Percentiles rank a stretch among this genome's conserved stretches.
phyloP scores from a whole-genome alignment of 495 filamentous ascomycete genomes.

The Neurospora sp. region DNA sequence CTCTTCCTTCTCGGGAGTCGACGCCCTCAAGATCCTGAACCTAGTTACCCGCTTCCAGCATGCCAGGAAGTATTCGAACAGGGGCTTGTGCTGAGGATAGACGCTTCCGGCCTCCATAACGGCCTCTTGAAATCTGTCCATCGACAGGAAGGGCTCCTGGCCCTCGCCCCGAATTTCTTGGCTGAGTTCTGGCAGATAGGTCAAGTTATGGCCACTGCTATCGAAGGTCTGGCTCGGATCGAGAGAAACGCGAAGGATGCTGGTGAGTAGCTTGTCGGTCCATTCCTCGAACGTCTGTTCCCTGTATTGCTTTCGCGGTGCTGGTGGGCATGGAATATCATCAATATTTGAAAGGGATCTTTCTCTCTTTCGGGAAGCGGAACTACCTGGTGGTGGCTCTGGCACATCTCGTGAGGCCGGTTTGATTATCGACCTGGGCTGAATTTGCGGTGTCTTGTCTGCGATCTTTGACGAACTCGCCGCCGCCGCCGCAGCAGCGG shows the following conservation, averaged over 20 bases:
- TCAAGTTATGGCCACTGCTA: conserved; percentile 48
- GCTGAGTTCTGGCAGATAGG: conserved; percentile 47
- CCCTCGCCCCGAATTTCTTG: conserved; percentile 57
- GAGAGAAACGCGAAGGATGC: conserved; percentile 65
- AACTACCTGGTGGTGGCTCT: conserved; percentile 17
- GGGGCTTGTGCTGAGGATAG: conserved; percentile 35
- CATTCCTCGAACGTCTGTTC: conserved; percentile 49
- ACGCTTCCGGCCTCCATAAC: conserved; percentile 48
- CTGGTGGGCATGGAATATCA: conserved; percentile 13
- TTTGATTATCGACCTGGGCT: not conserved
- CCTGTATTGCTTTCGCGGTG: conserved; percentile 17
- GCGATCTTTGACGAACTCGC: conserved; percentile 3
- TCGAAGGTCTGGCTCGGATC: conserved; percentile 49
- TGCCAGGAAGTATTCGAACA: conserved; percentile 69
- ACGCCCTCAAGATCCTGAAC: conserved; percentile 39
- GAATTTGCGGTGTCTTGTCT: conserved; percentile 4
- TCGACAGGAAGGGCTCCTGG: conserved; percentile 49
- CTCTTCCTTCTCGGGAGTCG: conserved; percentile 29
- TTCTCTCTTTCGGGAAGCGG: conserved; percentile 16
- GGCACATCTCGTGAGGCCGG: not conserved
- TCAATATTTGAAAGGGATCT: conserved; percentile 16
- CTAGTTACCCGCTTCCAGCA: conserved; percentile 72
- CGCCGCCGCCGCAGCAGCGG: not conserved
- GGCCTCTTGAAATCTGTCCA: conserved; percentile 58
- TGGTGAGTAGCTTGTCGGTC: conserved; percentile 57